Evolutionary conservation across 495 filamentous ascomycete species (phyloP).

Genomic region (Xylaria sp.): DNA sequence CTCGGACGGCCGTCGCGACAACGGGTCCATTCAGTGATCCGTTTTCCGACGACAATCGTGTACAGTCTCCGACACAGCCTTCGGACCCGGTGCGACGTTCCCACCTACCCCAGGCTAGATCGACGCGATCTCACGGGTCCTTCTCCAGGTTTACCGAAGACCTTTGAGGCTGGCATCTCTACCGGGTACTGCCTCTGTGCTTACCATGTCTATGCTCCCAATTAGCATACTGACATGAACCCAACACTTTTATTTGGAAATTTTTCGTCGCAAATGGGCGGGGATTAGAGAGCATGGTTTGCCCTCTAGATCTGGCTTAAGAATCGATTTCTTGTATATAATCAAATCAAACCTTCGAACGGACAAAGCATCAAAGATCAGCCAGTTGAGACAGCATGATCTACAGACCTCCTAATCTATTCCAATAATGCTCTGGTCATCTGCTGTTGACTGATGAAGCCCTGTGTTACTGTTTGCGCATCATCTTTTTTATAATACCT

Average conservation of each 20-base stretch:
- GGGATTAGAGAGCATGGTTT: background rate
- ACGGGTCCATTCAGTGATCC: constrained; percentile 46
- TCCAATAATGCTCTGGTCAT: constrained; percentile 2
- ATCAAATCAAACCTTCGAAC: constrained; percentile 18
- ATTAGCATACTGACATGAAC: constrained; percentile 6
- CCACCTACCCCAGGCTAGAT: constrained; percentile 54
- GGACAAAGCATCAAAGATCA: constrained; percentile 16
- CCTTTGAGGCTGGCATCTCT: constrained; percentile 47
- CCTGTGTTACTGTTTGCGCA: background rate
- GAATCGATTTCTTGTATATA: constrained; percentile 26
- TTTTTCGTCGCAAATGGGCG: constrained; percentile 15
- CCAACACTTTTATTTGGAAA: background rate
- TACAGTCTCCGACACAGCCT: constrained; percentile 29
- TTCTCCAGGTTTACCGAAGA: constrained; percentile 61
- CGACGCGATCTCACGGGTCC: constrained; percentile 46
- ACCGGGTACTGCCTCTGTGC: constrained; percentile 30
- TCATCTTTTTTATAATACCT: background rate
- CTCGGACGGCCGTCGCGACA: constrained; percentile 51
- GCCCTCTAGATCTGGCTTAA: constrained; percentile 20
- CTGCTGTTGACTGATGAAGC: background rate
- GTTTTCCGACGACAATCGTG: constrained; percentile 41
- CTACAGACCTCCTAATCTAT: constrained; percentile 17
- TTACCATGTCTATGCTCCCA: constrained; percentile 20
- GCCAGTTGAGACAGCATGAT: constrained; percentile 23
- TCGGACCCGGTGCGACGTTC: constrained; percentile 53